Evolutionary conservation across 495 filamentous ascomycete species (phyloP), one percentile per base, ranked within the genome.

Genomic region (Penicillium subrubescens): DNA sequence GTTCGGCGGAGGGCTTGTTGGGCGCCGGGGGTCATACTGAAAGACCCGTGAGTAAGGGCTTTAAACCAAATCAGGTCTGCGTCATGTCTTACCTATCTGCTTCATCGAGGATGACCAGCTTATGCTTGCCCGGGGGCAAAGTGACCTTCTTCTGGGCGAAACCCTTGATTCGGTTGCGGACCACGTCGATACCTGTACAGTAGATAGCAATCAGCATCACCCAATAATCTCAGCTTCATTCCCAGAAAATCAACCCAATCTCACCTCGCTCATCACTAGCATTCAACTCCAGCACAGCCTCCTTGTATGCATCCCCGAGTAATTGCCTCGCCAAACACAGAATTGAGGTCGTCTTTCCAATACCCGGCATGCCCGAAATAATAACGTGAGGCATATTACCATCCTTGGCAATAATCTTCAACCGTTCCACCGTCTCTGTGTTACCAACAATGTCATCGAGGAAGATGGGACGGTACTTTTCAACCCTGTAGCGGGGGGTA

Each of bases 81-180:
- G 2, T 3, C 23, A n/a, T 3, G 11, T 31, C 67, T n/a, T 66
- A 84, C 83, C 88, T 91, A 77, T 99, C 95, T 27, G 96, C 95
- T 80, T 99, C 95, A 75, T 99, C 95, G 27, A 99, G 89, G 64
- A 99, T 98, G 14, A 99, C 91, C 27, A 99, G 77, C 79, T 99
- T 99, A 71, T 99, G 95, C 51, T 93, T 86, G 27, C 95, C 95
- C 2, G 85, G 80, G 1, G 95, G 95, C 19, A 99, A 83, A 0
- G 94, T 99, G 65, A 99, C 95, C 77, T 99, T 99, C 79, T 99
- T 99, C 77, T 99, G 95, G 2, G 95, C 95, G 73, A 99, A 99
- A 46, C 92, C 93, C 78, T 99, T 99, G 77, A 99, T 99, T 50
- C 96, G 86, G 69, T 97, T 97, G n/a, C 95, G 89, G 35, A 99